Percentiles rank a stretch among this genome's conserved stretches.
phyloP scores from a whole-genome alignment of 2,329 filamentous ascomycete species.

The Bimuria novae-zelandiae region DNA sequence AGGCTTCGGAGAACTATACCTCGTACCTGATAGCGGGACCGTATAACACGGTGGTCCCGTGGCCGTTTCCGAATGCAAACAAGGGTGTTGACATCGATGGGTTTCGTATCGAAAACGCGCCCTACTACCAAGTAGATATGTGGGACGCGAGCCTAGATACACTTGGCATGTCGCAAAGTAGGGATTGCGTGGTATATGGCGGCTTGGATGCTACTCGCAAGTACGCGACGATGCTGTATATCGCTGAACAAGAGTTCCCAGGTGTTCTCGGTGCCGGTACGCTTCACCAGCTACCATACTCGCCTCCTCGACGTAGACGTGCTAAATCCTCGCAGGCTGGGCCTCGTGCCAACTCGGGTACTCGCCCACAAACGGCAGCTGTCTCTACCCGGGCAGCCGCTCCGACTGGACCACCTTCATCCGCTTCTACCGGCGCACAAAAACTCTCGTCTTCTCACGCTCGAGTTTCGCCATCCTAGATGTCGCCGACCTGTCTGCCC shows the following conservation, averaged over 20 bases:
- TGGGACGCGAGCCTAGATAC: slow-evolving; percentile 12
- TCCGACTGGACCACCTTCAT: slow-evolving; percentile 16
- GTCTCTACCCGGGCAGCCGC: slow-evolving; percentile 9
- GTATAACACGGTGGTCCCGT: slow-evolving; percentile 16
- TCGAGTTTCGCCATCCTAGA: slow-evolving; percentile 11
- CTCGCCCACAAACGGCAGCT: slow-evolving; percentile 10
- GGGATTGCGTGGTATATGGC: slow-evolving; percentile 19
- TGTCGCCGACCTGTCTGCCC: slow-evolving; percentile 7
- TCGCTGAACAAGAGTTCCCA: slow-evolving; percentile 9
- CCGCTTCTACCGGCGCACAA: slow-evolving; percentile 21
- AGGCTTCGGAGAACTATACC: slow-evolving; percentile 9
- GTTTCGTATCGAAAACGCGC: slow-evolving; percentile 17
- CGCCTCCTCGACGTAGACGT: too few relatives aligned
- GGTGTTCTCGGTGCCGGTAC: slow-evolving; percentile 18
- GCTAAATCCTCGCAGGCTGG: slow-evolving; percentile 13
- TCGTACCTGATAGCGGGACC: slow-evolving; percentile 23
- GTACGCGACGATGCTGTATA: slow-evolving; percentile 16
- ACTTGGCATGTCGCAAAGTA: slow-evolving; percentile 3
- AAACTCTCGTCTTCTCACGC: slow-evolving; percentile 19
- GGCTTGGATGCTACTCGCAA: slow-evolving; percentile 11
- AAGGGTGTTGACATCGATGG: slow-evolving; percentile 8
- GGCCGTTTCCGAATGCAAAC: slow-evolving; percentile 14
- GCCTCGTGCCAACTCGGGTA: slow-evolving; percentile 14
- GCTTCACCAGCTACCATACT: too few relatives aligned
- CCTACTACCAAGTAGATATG: slow-evolving; percentile 22